phyloP scores from a whole-genome alignment of 225 moss, liverwort and hornwort species.

The Neckera pumila region DNA sequence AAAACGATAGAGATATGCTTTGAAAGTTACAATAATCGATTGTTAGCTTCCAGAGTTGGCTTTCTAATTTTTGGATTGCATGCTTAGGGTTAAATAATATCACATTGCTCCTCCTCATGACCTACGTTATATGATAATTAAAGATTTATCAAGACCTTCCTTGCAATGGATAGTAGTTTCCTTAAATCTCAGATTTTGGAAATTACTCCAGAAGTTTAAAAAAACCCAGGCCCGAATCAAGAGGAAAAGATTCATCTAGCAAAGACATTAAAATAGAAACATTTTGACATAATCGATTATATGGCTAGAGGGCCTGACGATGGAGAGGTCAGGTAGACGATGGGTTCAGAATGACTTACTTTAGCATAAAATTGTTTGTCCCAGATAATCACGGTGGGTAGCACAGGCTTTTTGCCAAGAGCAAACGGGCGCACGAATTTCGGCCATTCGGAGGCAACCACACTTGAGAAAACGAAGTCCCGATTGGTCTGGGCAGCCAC shows the following conservation, averaged over 20 bases:
- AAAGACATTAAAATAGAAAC: neutral
- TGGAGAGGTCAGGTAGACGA: neutral
- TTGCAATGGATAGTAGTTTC: neutral
- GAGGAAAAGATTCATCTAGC: neutral
- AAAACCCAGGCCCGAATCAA: neutral
- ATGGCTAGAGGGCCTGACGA: neutral
- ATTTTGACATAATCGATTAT: neutral
- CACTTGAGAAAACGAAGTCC: constrained; percentile 57
- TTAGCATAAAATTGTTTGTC: constrained; percentile 46
- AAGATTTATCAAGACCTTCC: neutral
- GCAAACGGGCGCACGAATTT: constrained; percentile 73
- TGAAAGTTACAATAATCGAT: neutral
- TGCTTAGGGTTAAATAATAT: neutral
- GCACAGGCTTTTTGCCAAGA: constrained; percentile 39
- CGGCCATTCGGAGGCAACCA: constrained; percentile 58
- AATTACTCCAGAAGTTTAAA: neutral
- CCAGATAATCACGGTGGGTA: constrained; percentile 81
- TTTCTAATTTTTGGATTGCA: neutral
- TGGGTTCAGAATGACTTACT: constrained; percentile 20
- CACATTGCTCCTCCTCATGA: neutral
- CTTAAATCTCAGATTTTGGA: neutral
- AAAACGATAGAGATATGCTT: neutral
- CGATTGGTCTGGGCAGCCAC: constrained; percentile 59
- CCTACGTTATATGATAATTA: neutral
- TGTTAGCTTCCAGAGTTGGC: neutral